Base-by-base conservation (phyloP, 1,284 basidiomycete genomes). In the Somion occarium region DNA sequence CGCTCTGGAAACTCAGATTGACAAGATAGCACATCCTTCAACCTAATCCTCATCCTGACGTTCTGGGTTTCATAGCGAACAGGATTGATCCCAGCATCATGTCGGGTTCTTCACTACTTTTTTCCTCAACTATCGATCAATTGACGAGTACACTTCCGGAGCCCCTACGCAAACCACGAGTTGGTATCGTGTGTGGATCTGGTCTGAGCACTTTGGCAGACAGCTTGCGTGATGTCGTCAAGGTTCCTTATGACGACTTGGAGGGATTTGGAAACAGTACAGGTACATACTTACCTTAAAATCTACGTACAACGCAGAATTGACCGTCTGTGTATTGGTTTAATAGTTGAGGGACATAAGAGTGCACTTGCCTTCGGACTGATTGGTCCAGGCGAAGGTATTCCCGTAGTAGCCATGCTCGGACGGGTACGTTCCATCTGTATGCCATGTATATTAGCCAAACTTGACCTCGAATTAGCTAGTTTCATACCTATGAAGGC, bases 401-500 rank as follows among this genome's bases (percentile, higher is more conserved):
- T 87, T 0, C 86, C 90, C 0, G 88, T 89, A 2, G 88, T 93
- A 1, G 89, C 84, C 1, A 92, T 92, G 85, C 80, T 93, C 20
- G 90, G 91, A 56, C 75, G 90, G 59, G 88, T 90, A 61, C 51
- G 78, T 54, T 53, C 15, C 7, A 7, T 15, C 30, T 7, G 7
- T 34, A 7, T 34, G 30, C 7, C 30, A 34, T 34, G 30, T 15
- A 15, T 34, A 15, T 7, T 34, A 7, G 7, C 15, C 15, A 7
- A 15, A 15, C 30, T 34, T 34, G 30, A 34, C 30, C 44, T 47
- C 30, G 38, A 13, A 11, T 51, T 53, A 61, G 56, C 61, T 58
- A 88, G 88, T 89, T 93, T 58, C 90, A 93, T 65, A 76, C 83
- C 3, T 93, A 93, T 60, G 90, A 93, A 68, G 91, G 90, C 3